Percentiles rank a stretch among this genome's conserved stretches.
These are phyloP conservation scores for Oryza brachyantha DNA, from an alignment of 176 grass and related monocot genomes.

Conservation along the genomic window DNA sequence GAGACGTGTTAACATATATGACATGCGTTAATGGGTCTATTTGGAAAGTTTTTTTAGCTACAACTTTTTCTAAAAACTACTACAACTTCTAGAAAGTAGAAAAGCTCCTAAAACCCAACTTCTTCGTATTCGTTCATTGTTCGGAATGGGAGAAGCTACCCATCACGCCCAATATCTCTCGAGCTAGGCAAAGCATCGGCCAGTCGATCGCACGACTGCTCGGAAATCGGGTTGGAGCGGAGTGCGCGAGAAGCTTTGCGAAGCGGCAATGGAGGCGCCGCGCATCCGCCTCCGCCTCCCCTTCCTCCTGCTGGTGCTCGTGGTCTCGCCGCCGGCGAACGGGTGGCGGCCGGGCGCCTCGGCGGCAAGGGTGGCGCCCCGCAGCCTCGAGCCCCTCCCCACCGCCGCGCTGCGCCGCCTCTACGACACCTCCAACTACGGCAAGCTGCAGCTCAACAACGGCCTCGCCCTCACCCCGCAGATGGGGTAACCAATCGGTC, in stretches of 20 bases:
- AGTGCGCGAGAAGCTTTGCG: background rate
- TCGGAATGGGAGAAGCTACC: no score
- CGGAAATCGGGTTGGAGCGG: background rate
- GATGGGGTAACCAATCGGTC: slow-evolving; percentile 55
- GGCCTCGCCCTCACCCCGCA: slow-evolving; percentile 84
- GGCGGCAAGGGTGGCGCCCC: background rate
- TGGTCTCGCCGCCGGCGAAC: background rate
- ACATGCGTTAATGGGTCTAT: no score
- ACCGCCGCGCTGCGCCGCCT: slow-evolving; percentile 39
- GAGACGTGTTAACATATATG: no score
- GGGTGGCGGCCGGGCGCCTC: background rate
- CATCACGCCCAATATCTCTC: no score
- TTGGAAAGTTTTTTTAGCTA: no score
- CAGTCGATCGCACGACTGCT: no score
- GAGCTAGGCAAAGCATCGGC: no score
- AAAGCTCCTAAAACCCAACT: no score
- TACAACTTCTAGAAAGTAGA: no score
- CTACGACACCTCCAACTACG: slow-evolving; percentile 95
- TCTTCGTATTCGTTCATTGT: no score
- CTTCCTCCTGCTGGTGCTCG: background rate
- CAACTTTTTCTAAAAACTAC: no score
- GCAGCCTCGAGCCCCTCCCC: slow-evolving; percentile 36
- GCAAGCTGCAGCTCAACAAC: slow-evolving; percentile 88
- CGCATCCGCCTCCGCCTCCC: background rate
- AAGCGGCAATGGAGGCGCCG: background rate